Conservation (phyloP, 2,329 filamentous ascomycete species). For the Colletotrichum salicis region DNA sequence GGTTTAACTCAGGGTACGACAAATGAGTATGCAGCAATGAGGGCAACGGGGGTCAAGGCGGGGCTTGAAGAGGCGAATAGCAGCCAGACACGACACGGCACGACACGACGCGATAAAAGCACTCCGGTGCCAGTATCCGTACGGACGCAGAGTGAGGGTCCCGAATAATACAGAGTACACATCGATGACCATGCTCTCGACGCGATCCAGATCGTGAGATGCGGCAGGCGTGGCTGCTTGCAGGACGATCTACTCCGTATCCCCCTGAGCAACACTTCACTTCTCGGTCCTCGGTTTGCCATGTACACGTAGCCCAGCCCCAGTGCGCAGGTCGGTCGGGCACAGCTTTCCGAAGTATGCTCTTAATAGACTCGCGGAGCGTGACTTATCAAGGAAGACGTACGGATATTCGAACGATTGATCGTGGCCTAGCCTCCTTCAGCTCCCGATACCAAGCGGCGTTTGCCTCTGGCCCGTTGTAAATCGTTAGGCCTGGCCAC, state of each 20-base stretch:
- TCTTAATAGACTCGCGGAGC: neutral
- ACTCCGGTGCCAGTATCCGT: neutral
- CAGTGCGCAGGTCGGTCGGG: neutral
- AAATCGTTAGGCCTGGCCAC: neutral
- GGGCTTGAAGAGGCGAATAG: neutral
- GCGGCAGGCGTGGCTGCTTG: neutral
- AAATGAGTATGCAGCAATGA: constrained; percentile 1
- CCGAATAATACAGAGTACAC: too few relatives aligned
- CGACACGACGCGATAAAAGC: neutral
- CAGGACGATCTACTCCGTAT: neutral
- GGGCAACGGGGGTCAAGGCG: neutral
- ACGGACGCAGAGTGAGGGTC: neutral
- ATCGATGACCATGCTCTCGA: neutral
- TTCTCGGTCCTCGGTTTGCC: neutral
- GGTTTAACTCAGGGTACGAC: neutral
- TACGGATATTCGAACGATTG: neutral
- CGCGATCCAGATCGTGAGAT: neutral
- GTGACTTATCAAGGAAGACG: too few relatives aligned
- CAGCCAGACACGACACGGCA: constrained; percentile 24
- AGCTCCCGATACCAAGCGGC: neutral
- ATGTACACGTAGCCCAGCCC: neutral
- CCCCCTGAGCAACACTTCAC: neutral
- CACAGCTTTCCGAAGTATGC: neutral
- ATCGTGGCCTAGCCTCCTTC: neutral
- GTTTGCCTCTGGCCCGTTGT: neutral